Conservation (phyloP, 139 green algal genomes). For the Tetradesmus obliquus region DNA sequence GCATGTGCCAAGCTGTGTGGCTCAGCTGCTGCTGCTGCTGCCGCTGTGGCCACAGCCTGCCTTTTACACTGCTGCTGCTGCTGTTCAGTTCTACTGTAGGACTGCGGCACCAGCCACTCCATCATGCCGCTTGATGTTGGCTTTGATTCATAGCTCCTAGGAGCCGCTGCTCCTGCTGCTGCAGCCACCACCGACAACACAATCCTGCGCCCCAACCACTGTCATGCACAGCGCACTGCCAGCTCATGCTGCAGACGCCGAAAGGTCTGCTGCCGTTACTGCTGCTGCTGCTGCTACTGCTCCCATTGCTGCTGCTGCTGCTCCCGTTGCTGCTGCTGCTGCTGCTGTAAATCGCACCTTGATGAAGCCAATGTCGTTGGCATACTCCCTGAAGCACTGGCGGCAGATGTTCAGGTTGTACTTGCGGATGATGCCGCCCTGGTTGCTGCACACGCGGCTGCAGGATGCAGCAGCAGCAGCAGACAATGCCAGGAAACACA, state of each 20-base stretch:
- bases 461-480: conserved; percentile 36
- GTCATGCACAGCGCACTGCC: not conserved
- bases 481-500: not conserved
- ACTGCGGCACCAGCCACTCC: not conserved
- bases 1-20: too few relatives aligned
- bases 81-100: not conserved
- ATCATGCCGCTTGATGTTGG: too few relatives aligned
- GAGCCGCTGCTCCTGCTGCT: too few relatives aligned
- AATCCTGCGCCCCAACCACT: too few relatives aligned
- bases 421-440: conserved; percentile 98
- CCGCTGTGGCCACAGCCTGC: not conserved
- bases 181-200: too few relatives aligned
- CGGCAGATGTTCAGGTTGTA: conserved; percentile 99
- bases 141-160: too few relatives aligned
- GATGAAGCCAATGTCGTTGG: conserved; percentile 97
- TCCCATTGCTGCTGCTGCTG: not conserved
- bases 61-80: not conserved
- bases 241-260: not conserved
- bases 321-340: not conserved
- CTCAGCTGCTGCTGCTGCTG: too few relatives aligned
- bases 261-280: not conserved
- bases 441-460: conserved; percentile 98
- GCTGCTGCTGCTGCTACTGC: not conserved
- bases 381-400: conserved; percentile 98
- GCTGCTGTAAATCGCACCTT: conserved; percentile 74